phyloP scores from a whole-genome alignment of 192 early-diverging fungal genomes.

The Diversispora epigaea region DNA sequence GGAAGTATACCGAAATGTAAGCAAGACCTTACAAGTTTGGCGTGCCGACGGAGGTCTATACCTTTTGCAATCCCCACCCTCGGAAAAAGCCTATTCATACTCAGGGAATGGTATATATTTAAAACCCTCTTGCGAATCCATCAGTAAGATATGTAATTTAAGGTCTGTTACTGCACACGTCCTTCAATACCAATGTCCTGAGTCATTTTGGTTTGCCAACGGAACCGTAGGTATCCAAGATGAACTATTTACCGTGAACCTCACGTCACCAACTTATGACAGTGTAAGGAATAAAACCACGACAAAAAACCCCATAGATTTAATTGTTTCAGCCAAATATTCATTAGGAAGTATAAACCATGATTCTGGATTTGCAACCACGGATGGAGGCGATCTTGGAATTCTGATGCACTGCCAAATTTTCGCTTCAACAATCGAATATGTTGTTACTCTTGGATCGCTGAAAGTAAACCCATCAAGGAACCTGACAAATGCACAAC shows the following conservation, averaged over 20 bases:
- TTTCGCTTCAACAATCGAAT: neutral
- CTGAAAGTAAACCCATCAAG: neutral
- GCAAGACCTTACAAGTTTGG: neutral
- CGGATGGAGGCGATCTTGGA: neutral
- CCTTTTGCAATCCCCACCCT: neutral
- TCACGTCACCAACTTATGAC: neutral
- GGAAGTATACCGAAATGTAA: neutral
- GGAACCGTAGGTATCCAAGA: neutral
- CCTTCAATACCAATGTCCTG: neutral
- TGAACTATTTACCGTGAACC: neutral
- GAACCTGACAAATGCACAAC: conserved; percentile 1
- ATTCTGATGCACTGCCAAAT: conserved; percentile 1
- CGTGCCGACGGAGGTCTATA: neutral
- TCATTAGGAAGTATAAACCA: neutral
- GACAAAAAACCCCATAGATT: neutral
- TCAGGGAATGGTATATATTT: neutral
- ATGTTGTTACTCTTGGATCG: neutral
- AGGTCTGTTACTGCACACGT: neutral
- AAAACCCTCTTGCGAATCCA: neutral
- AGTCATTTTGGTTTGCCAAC: neutral
- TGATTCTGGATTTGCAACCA: neutral
- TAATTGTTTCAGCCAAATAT: neutral
- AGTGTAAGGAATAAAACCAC: too few species aligned
- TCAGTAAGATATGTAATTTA: conserved; percentile 2
- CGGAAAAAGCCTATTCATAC: neutral